Evolutionary conservation across 164 flowering plant species (phyloP), one percentile per base, ranked within the genome.

Genomic region (Dillenia suffruticosa): DNA sequence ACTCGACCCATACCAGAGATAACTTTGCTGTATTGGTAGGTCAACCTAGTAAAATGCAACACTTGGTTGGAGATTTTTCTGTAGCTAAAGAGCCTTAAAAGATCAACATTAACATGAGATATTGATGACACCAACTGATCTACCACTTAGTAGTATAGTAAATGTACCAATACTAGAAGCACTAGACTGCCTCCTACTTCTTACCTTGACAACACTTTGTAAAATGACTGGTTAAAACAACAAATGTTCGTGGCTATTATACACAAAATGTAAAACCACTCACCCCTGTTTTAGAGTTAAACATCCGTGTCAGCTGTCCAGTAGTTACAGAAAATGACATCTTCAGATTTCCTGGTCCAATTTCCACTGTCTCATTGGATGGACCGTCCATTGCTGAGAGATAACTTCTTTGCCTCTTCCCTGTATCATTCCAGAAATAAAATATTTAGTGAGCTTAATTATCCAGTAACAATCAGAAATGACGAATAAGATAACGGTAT

Each of bases 301-400:
- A 68, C 71, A 89, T 81, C 59, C 90, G 77, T 59, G 67, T 68
- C 45, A 89, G 83, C 66, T 79, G 85, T 57, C 96, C 98, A 44
- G 96, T 66, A 48, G 66, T 54, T 53, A 57, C 62, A 49, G 98
- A 92, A 75, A 83, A 92, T 4, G 74, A 76, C 82, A 89, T 68
- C 79, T 84, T 88, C 71, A 92, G 63, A 77, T 80, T 65, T 63
- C 98, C 98, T 32, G 81, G 85, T 59, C 96, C 98, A 59, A 92
- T 73, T 68, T 83, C 87, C 64, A 82, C 57, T n/a, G 81, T 81
- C 15, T 81, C 84, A 59, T 80, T 83, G 19, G 65, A 70, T 56
- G 70, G 63, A 62, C 50, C 47, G 44, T 66, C 71, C 53, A 19
- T 56, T 49, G 19, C 65, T 24, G 81, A 60, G 47, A 64, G 8